A percentile compares a stretch with the other conserved stretches of the same genome.
phyloP scores from a whole-genome alignment of 2,329 filamentous ascomycete genomes.

The Pyricularia grisea region DNA sequence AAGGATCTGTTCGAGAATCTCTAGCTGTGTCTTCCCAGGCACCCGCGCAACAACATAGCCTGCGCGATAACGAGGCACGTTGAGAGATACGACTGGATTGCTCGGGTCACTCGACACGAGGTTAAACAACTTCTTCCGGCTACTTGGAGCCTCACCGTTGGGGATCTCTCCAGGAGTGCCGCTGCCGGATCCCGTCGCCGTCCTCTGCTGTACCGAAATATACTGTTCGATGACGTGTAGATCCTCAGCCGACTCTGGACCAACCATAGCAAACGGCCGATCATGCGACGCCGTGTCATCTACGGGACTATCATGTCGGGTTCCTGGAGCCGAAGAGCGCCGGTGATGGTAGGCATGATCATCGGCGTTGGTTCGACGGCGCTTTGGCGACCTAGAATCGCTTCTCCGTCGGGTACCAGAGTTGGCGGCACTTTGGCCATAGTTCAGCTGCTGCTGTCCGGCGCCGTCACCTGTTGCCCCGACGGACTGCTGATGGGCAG shows the following conservation, averaged over 20 bases:
- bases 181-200: not conserved
- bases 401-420: not conserved
- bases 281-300: not conserved
- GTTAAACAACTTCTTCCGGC: conserved; percentile 1
- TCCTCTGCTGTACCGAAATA: conserved; percentile 1
- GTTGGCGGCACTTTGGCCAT: not conserved
- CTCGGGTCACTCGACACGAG: conserved; percentile 11
- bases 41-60: not conserved
- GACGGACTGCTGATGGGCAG: not conserved
- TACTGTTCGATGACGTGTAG: conserved; percentile 40
- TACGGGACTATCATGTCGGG: not conserved
- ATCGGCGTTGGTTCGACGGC: not conserved
- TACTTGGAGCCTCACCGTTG: not conserved
- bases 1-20: conserved; percentile 49
- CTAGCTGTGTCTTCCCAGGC: conserved; percentile 4
- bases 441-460: not conserved
- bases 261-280: conserved; percentile 1
- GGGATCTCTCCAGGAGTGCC: not conserved
- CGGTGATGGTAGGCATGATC: not conserved
- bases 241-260: conserved; percentile 3
- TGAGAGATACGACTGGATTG: conserved; percentile 41
- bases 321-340: not conserved
- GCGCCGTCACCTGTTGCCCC: not conserved
- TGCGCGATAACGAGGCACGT: conserved; percentile 21
- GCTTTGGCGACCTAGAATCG: conserved; percentile 1